These are phyloP conservation scores for Sideroxylon spinosum DNA, from an alignment of 179 eudicot species.

Conservation along the genomic window DNA sequence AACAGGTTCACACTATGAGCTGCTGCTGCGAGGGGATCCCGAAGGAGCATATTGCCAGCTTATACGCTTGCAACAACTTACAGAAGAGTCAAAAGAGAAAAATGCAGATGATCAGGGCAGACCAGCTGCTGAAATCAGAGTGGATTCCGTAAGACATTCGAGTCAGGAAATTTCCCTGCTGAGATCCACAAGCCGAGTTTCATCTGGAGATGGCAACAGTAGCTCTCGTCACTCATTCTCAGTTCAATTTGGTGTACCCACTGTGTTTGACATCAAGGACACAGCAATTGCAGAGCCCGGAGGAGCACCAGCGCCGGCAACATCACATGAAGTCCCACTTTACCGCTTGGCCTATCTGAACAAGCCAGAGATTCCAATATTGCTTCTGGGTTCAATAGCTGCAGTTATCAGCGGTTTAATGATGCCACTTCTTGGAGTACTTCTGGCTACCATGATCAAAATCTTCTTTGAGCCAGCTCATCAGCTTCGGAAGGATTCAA, in stretches of 20 bases:
- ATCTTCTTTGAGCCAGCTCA: conserved; percentile 36
- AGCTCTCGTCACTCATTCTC: conserved; percentile 22
- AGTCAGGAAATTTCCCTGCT: conserved; percentile 20
- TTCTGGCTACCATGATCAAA: conserved; percentile 30
- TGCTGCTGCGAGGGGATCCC: conserved; percentile 32
- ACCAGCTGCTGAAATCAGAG: not conserved
- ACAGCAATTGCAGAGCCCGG: not conserved
- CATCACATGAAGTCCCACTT: conserved; percentile 24
- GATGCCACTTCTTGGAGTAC: conserved; percentile 30
- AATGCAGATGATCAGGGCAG: not conserved
- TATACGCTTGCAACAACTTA: conserved; percentile 33
- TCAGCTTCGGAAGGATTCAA: conserved; percentile 31
- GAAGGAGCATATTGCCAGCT: conserved; percentile 47
- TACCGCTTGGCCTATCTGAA: conserved; percentile 37
- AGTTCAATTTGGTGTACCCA: conserved; percentile 8
- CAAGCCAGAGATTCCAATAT: conserved; percentile 42
- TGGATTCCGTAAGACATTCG: conserved; percentile 17
- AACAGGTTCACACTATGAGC: conserved; percentile 42
- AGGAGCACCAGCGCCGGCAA: not conserved
- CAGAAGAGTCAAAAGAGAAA: conserved; percentile 20
- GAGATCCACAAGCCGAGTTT: conserved; percentile 20
- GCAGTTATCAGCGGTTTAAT: conserved; percentile 31
- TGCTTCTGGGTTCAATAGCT: conserved; percentile 32
- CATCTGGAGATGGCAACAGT: conserved; percentile 24
- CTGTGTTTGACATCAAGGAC: conserved; percentile 9